Conservation (phyloP, 2,329 filamentous ascomycete genomes). For the Cytospora piceicola region DNA sequence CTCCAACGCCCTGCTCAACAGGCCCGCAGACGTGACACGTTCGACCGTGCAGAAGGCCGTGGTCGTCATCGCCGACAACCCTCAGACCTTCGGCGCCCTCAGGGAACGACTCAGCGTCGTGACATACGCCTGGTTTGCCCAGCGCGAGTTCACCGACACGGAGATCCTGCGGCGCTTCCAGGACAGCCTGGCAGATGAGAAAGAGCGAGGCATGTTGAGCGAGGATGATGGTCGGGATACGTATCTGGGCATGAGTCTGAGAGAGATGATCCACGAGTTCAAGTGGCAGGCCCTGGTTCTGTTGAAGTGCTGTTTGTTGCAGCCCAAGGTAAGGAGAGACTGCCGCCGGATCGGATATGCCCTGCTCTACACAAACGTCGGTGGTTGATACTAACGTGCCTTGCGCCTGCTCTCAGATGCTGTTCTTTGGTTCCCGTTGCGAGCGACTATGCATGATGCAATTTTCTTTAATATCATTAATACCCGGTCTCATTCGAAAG, state of each 20-base stretch:
- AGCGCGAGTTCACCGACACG: conserved; percentile 87
- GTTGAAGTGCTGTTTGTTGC: conserved; percentile 89
- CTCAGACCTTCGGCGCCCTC: conserved; percentile 87
- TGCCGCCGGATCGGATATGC: too few species aligned
- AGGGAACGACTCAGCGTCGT: conserved; percentile 89
- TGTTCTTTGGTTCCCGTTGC: conserved; percentile 97
- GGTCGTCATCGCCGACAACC: conserved; percentile 90
- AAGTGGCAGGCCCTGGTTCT: conserved; percentile 92
- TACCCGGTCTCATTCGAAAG: conserved; percentile 87
- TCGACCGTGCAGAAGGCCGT: conserved; percentile 98
- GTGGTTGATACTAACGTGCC: not conserved
- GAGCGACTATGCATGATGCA: conserved; percentile 98
- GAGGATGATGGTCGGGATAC: conserved; percentile 79
- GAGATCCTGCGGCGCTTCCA: conserved; percentile 92
- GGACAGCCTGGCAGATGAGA: conserved; percentile 77
- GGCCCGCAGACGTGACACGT: conserved; percentile 88
- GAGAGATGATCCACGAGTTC: conserved; percentile 92
- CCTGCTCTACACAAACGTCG: too few species aligned
- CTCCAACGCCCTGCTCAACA: conserved; percentile 73
- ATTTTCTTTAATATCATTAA: conserved; percentile 92
- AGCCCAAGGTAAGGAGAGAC: conserved; percentile 74
- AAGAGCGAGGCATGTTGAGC: conserved; percentile 57
- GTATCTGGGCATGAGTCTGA: conserved; percentile 84
- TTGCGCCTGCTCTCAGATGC: conserved; percentile 66
- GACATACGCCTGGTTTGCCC: conserved; percentile 94